A percentile compares a stretch with the other conserved stretches of the same genome.
phyloP scores from a whole-genome alignment of 345 rosid species.

The Nasturtium officinale region DNA sequence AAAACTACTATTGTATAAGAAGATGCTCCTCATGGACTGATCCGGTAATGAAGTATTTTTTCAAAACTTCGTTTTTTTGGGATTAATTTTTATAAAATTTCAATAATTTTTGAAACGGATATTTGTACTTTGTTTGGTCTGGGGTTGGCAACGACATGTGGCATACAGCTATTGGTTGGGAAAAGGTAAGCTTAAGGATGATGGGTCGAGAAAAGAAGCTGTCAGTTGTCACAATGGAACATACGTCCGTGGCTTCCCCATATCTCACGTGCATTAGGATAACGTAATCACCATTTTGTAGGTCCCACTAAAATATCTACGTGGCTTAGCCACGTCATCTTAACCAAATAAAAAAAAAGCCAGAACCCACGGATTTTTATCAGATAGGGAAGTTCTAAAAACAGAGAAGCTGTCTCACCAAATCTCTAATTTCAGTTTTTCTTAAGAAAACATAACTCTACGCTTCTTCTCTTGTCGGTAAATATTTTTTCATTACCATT shows the following conservation, averaged over 20 bases:
- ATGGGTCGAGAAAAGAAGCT: conserved; percentile 34
- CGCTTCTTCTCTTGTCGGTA: conserved; percentile 22
- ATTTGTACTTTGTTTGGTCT: conserved; percentile 14
- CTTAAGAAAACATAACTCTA: not conserved
- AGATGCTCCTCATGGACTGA: not conserved
- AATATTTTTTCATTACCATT: not conserved
- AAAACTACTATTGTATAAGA: too few relatives aligned
- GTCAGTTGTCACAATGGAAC: conserved; percentile 33
- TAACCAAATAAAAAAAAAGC: not conserved
- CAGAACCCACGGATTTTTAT: conserved; percentile 28
- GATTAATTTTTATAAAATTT: not conserved
- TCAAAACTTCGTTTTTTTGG: not conserved
- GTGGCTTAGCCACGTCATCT: conserved; percentile 33
- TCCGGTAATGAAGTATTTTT: not conserved
- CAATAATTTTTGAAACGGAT: not conserved
- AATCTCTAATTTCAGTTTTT: conserved; percentile 27
- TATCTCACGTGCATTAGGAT: conserved; percentile 57
- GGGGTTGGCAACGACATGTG: conserved; percentile 11
- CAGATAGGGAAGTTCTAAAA: conserved; percentile 33
- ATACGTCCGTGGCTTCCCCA: conserved; percentile 39
- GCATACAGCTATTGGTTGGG: not conserved
- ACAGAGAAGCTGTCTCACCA: conserved; percentile 37
- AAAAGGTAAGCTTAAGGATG: conserved; percentile 42
- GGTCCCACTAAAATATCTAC: conserved; percentile 45
- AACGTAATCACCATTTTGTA: conserved; percentile 43